A percentile compares a stretch with the other conserved stretches of the same genome.
Conservation (phyloP, 2,329 filamentous ascomycete genomes). For the Tolypocladium ophioglossoides region DNA sequence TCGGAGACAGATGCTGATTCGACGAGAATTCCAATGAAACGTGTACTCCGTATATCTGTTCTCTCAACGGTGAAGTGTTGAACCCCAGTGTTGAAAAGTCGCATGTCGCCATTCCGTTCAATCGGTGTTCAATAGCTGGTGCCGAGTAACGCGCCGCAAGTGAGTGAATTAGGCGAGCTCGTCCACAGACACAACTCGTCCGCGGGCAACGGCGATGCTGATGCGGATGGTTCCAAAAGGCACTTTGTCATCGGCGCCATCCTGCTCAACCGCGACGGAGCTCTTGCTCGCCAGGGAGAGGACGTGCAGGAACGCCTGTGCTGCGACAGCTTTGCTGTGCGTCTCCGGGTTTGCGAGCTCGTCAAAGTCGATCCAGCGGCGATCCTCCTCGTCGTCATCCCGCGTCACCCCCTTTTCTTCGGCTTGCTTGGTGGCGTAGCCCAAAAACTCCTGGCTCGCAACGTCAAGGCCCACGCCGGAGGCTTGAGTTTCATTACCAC, state of each 20-base stretch:
- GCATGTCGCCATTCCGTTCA: not conserved
- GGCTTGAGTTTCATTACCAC: slow-evolving; percentile 17
- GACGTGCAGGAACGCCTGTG: slow-evolving; percentile 67
- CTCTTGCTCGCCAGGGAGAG: slow-evolving; percentile 60
- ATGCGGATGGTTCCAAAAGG: slow-evolving; percentile 38
- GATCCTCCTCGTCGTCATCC: slow-evolving; percentile 19
- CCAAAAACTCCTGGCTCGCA: slow-evolving; percentile 35
- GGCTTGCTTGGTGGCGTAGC: slow-evolving; percentile 27
- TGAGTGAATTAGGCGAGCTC: not conserved
- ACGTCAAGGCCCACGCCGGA: slow-evolving; percentile 28
- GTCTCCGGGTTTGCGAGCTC: slow-evolving; percentile 50
- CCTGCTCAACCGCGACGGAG: slow-evolving; percentile 52
- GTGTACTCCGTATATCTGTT: not conserved
- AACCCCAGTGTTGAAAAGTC: not conserved
- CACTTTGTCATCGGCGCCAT: slow-evolving; percentile 20
- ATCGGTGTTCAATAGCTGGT: not conserved
- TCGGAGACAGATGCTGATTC: not conserved
- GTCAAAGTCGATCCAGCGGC: slow-evolving; percentile 53
- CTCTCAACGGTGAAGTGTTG: not conserved
- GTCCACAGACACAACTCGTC: not conserved
- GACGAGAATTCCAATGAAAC: not conserved
- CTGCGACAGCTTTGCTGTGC: slow-evolving; percentile 50
- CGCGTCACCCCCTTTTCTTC: slow-evolving; percentile 20
- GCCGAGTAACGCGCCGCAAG: not conserved
- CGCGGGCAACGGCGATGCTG: slow-evolving; percentile 19